Evolutionary conservation across 768 basidiomycete genomes (phyloP).

Genomic region (Rhodosporidiobolus sp.): DNA sequence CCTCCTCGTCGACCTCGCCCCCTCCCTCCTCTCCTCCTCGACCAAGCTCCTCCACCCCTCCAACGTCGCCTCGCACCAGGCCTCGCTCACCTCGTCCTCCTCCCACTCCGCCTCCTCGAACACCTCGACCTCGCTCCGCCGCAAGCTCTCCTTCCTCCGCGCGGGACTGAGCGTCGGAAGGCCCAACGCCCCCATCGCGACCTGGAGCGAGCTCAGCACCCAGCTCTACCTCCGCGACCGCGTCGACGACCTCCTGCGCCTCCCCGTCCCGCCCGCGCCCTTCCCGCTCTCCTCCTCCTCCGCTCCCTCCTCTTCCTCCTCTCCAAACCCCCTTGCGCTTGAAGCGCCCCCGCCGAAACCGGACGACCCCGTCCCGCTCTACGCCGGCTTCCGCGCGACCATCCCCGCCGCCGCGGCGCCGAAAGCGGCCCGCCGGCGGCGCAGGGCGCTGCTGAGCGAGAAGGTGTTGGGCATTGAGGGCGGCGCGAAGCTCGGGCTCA

Average conservation of each 20-base stretch:
- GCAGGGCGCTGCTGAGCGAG: slow-evolving; percentile 22
- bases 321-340: background rate
- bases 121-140: slow-evolving; percentile 9
- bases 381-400: slow-evolving; percentile 91
- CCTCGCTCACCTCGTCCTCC: slow-evolving; percentile 5
- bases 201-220: slow-evolving; percentile 12
- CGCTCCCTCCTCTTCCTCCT: background rate
- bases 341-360: slow-evolving; percentile 13
- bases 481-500: slow-evolving; percentile 66
- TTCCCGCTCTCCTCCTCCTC: slow-evolving; percentile 23
- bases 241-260: slow-evolving; percentile 38
- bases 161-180: slow-evolving; percentile 9
- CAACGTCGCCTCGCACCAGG: slow-evolving; percentile 11
- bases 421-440: slow-evolving; percentile 51
- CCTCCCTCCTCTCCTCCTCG: slow-evolving; percentile 6
- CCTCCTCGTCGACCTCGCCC: slow-evolving; percentile 28
- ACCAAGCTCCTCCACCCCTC: slow-evolving; percentile 12
- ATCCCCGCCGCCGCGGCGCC: slow-evolving; percentile 83
- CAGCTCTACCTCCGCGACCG: slow-evolving; percentile 39
- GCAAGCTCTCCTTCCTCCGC: slow-evolving; percentile 22
- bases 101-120: background rate
- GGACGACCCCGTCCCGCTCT: slow-evolving; percentile 62
- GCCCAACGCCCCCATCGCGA: background rate
- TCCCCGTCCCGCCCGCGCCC: slow-evolving; percentile 35
- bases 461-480: slow-evolving; percentile 18